Percentiles rank a stretch among this genome's conserved stretches.
Conservation (phyloP, 2,329 filamentous ascomycete genomes). For the Neophaeococcomyces aloes region DNA sequence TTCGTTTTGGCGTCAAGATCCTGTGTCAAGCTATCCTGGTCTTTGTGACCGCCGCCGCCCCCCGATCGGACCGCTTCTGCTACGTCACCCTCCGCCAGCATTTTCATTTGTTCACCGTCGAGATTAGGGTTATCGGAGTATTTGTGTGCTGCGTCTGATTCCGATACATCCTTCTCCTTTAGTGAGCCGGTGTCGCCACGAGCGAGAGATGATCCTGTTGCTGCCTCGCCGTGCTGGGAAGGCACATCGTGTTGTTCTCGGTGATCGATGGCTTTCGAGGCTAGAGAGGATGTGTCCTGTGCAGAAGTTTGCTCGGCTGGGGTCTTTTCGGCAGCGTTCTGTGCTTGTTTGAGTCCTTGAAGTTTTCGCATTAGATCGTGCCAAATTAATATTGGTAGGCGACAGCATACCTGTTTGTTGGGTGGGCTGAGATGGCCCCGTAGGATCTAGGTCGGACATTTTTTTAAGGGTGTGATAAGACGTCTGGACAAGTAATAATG, state of each 20-base stretch:
- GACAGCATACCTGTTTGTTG: constrained; percentile 18
- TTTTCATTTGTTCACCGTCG: constrained; percentile 26
- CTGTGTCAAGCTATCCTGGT: constrained; percentile 14
- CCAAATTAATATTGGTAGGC: neutral
- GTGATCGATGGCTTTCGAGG: constrained; percentile 14
- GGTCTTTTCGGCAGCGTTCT: constrained; percentile 23
- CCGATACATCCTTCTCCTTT: constrained; percentile 15
- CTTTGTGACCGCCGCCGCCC: constrained; percentile 18
- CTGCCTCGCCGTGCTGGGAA: constrained; percentile 18
- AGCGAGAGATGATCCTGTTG: constrained; percentile 19
- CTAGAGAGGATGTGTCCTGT: constrained; percentile 9
- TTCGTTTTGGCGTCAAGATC: constrained; percentile 15
- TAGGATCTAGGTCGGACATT: constrained; percentile 21
- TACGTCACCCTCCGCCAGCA: constrained; percentile 24
- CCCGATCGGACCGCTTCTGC: constrained; percentile 18
- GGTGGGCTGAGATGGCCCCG: constrained; percentile 22
- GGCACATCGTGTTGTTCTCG: constrained; percentile 21
- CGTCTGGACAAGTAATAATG: neutral
- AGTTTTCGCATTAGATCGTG: neutral
- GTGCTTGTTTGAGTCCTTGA: constrained; percentile 19
- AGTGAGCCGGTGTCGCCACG: constrained; percentile 17
- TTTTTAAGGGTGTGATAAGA: neutral
- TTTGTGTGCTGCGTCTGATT: constrained; percentile 13
- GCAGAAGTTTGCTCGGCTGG: constrained; percentile 18
- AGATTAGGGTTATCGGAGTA: constrained; percentile 17